Percentiles rank a stretch among this genome's conserved stretches.
Conservation (phyloP, 768 basidiomycete species). For the Boletus reticulatus region DNA sequence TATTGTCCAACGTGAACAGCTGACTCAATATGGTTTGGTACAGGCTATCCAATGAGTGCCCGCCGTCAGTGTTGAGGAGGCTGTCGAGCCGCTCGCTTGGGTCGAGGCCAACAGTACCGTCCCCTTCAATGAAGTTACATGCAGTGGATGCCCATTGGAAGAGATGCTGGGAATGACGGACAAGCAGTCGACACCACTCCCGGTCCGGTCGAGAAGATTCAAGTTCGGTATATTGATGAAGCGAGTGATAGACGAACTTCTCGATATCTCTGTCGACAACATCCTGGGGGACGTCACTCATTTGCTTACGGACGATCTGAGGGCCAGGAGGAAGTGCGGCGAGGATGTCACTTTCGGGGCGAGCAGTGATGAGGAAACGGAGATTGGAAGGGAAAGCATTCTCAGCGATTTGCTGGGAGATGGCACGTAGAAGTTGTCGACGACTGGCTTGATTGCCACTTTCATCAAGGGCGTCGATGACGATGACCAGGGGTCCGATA, state of each 20-base stretch:
- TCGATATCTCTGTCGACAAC: neutral
- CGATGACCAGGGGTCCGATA: constrained; percentile 25
- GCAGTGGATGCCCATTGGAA: too few species aligned
- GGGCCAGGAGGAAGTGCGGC: neutral
- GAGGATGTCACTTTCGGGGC: too few species aligned
- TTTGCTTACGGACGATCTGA: constrained; percentile 7
- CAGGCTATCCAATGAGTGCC: too few species aligned
- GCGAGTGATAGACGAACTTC: neutral
- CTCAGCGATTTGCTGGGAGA: neutral
- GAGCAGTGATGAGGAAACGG: too few species aligned
- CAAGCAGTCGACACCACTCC: constrained; percentile 12
- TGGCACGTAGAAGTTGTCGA: constrained; percentile 11
- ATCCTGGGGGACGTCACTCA: constrained; percentile 3
- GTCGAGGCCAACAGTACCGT: too few species aligned
- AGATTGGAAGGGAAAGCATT: constrained; percentile 9
- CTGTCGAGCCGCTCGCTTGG: too few species aligned
- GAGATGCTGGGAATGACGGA: neutral
- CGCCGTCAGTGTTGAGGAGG: too few species aligned
- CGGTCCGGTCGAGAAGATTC: neutral
- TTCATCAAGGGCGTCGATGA: constrained; percentile 30
- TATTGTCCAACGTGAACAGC: too few species aligned
- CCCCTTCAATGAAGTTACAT: too few species aligned
- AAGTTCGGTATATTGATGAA: neutral
- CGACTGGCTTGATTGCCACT: constrained; percentile 10
- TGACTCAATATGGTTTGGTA: too few species aligned